Evolutionary conservation across 2,329 filamentous ascomycete genomes (phyloP), one percentile per base, ranked within the genome.

Genomic region (Curvularia hawaiiensis): DNA sequence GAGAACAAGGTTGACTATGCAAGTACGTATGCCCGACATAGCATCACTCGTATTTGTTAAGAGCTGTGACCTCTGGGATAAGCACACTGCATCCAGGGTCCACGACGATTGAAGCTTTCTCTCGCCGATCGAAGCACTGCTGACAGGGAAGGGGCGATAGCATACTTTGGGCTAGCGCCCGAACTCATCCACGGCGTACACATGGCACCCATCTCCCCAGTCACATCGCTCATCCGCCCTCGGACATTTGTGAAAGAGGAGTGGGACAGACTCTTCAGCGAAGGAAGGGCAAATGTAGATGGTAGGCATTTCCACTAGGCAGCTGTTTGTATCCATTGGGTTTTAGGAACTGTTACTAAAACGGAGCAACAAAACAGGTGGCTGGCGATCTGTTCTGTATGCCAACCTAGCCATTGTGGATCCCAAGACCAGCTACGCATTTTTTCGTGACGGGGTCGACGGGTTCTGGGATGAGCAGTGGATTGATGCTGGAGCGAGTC

Each of bases 1-100:
- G 94, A 98, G 78, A 97, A 97, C 80, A 98, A 98, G 78, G 84
- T 92, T 52, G 91, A 98, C 74, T 92, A 97, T 76, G 89, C 90
- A 3, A 97, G 93, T 9, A 97, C 90, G 77, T 90, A 57, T 44
- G 20, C 90, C 16, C 16, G 22, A 4, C 22, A 24, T 24, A 24
- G 22, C 22, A 24, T 4, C 22, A 24, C 26, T 78, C 10, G 50
- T 18, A 40, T 31, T 24, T 53, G 54, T 12, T 53, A 47, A 51
- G 51, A 40, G 33, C 44, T 11, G n/a, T 14, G 16, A 41, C 9
- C 10, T 30, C 12, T 20, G 24, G 16, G 2, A 43, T 7, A 26
- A 26, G 3, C 12, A 43, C 24, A 16, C 10, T 14, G 24, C 26
- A 16, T 30, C 24, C 18, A 30, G 16, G n/a, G n/a, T 28, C 26